Evolutionary conservation across 768 basidiomycete species (phyloP), one percentile per base, ranked within the genome.

Genomic region (Phanerochaete sordida): DNA sequence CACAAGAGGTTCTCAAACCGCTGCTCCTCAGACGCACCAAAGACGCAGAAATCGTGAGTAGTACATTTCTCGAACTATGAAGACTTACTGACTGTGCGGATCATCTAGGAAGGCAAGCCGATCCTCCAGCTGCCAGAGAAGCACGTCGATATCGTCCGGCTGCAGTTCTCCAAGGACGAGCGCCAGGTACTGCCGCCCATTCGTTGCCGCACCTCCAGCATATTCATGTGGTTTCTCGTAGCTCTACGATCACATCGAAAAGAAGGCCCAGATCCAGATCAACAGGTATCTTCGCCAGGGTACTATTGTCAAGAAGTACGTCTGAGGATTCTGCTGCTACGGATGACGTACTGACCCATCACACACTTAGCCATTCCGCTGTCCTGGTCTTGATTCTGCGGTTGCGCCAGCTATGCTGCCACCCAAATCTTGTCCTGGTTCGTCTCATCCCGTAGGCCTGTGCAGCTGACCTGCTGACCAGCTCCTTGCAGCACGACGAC

Each of bases 1-100:
- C 87, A 0, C 90, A 88, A 65, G 81, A 82, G 11, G 82, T 92
- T 44, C 74, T 93, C 47, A 81, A 83, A 59, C 82, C 85, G 1
- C 73, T 88, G 55, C 70, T 91, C 26, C 75, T 93, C n/a, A 80
- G 91, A 3, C 79, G 92, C 2, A 91, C 86, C 27, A 93, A 93
- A 68, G 76, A 86, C 60, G 81, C 87, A 0, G 67, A 71, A 44
- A 68, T 84, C 33, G 76, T 75, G 24, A 28, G 31, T 23, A 28
- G 31, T 23, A 19, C 6, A 31, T 27, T 23, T 43, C 23, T 28
- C n/a, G n/a, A n/a, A n/a, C n/a, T 30, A 9, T 24, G 3, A 11
- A 19, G 37, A n/a, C n/a, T n/a, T n/a, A n/a, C n/a, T n/a, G n/a
- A n/a, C 8, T 24, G 19, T 46, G 8, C 19, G 16, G 44, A n/a